phyloP scores from a whole-genome alignment of 345 rosid genomes.

The Hibiscus tridactylites region DNA sequence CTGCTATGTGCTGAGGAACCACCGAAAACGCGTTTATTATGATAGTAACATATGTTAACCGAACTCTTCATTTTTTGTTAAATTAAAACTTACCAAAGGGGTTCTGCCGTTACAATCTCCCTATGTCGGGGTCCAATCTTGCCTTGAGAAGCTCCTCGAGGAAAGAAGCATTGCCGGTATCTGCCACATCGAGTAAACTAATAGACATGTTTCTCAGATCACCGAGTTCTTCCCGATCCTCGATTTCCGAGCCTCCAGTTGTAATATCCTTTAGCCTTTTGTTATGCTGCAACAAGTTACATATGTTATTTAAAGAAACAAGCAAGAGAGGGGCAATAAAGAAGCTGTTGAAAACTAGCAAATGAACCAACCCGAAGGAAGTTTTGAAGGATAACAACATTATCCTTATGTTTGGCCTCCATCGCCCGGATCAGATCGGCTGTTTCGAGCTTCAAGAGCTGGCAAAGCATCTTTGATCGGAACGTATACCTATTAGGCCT shows the following conservation, averaged over 20 bases:
- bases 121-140: slow-evolving; percentile 57
- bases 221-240: slow-evolving; percentile 37
- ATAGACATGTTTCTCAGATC: slow-evolving; percentile 30
- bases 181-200: slow-evolving; percentile 44
- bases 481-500: slow-evolving; percentile 62
- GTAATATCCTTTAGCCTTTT: slow-evolving; percentile 42
- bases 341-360: not conserved
- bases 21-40: not conserved
- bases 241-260: slow-evolving; percentile 31
- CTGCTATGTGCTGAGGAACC: not conserved
- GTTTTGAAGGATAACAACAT: slow-evolving; percentile 57
- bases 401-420: slow-evolving; percentile 58
- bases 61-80: not conserved
- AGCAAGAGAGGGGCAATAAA: not conserved
- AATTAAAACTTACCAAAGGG: slow-evolving; percentile 14
- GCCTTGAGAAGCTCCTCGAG: slow-evolving; percentile 77
- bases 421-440: slow-evolving; percentile 49
- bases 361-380: slow-evolving; percentile 42
- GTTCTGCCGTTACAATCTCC: slow-evolving; percentile 64
- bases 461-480: slow-evolving; percentile 68
- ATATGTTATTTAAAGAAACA: not conserved
- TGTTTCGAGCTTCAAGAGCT: slow-evolving; percentile 66
- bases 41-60: not conserved
- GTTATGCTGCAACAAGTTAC: slow-evolving; percentile 44
- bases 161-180: slow-evolving; percentile 72